These are phyloP conservation scores for Fusarium stilboides DNA, from an alignment of 2,329 filamentous ascomycete genomes.

Conservation along the genomic window DNA sequence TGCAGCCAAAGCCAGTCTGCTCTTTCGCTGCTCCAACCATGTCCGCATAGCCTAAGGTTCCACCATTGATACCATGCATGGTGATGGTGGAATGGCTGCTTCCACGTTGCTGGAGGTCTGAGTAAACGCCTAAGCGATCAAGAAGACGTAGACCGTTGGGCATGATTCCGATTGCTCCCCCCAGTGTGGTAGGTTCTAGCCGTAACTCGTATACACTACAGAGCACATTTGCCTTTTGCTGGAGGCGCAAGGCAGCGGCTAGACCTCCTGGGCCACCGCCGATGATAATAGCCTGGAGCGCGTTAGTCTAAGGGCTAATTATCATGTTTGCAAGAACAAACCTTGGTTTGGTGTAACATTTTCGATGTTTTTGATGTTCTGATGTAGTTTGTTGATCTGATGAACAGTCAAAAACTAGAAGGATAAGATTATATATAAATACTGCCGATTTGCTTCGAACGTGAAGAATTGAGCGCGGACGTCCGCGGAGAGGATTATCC, in stretches of 20 bases:
- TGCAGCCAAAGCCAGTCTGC: slow-evolving; percentile 3
- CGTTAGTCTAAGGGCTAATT: neutral
- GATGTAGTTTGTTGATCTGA: neutral
- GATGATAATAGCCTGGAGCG: slow-evolving; percentile 4
- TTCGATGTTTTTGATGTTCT: neutral
- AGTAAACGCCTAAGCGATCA: slow-evolving; percentile 9
- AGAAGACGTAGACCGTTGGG: slow-evolving; percentile 8
- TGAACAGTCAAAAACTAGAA: too few relatives aligned
- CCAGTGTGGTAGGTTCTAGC: neutral
- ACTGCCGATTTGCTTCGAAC: too few relatives aligned
- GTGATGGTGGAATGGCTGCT: slow-evolving; percentile 6
- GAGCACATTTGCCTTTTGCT: neutral
- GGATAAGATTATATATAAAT: too few relatives aligned
- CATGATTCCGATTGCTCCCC: slow-evolving; percentile 1
- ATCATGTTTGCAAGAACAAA: neutral
- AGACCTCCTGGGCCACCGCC: slow-evolving; percentile 7
- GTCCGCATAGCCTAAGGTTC: neutral
- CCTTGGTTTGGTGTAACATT: neutral
- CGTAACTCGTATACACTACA: slow-evolving; percentile 1
- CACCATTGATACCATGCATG: slow-evolving; percentile 1
- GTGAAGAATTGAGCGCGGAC: neutral
- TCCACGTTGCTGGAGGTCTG: slow-evolving; percentile 1
- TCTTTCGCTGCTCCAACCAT: neutral
- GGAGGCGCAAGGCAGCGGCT: neutral
- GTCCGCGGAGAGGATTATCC: slow-evolving; percentile 5